Percentiles rank a stretch among this genome's conserved stretches.
phyloP scores from a whole-genome alignment of 768 basidiomycete species.

The Exidia glandulosa region DNA sequence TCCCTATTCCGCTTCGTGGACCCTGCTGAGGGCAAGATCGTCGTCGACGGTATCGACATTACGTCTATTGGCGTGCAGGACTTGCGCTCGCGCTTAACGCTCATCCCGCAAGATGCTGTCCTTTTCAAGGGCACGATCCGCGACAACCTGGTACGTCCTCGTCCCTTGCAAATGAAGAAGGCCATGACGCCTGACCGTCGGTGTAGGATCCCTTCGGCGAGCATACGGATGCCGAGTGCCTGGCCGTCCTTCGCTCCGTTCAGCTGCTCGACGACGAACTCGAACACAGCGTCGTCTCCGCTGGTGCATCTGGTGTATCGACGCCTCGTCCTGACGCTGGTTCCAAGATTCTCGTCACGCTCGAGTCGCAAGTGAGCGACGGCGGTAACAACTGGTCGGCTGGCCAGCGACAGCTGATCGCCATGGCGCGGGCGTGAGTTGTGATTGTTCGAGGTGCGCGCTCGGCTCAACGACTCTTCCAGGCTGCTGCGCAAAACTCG shows the following conservation, averaged over 20 bases:
- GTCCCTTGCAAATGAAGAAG: slow-evolving; percentile 15
- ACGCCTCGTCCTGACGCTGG: background rate
- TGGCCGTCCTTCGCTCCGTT: slow-evolving; percentile 36
- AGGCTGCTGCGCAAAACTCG: slow-evolving; percentile 11
- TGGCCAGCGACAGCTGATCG: slow-evolving; percentile 29
- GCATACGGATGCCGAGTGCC: slow-evolving; percentile 46
- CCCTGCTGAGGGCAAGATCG: slow-evolving; percentile 22
- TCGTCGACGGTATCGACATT: slow-evolving; percentile 32
- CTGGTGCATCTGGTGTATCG: background rate
- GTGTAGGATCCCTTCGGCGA: background rate
- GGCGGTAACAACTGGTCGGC: slow-evolving; percentile 34
- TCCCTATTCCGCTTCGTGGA: slow-evolving; percentile 28
- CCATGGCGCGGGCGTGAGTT: slow-evolving; percentile 14
- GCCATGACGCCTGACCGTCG: background rate
- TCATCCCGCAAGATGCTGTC: slow-evolving; percentile 27
- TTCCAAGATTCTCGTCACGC: background rate
- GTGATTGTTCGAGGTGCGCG: background rate
- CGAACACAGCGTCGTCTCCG: background rate
- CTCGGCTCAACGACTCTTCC: background rate
- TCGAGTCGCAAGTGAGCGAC: slow-evolving; percentile 23
- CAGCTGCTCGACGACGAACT: slow-evolving; percentile 6
- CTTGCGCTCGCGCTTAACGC: slow-evolving; percentile 17
- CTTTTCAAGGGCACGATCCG: slow-evolving; percentile 35
- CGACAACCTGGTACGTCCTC: slow-evolving; percentile 33
- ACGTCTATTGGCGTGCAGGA: slow-evolving; percentile 27